Conservation (phyloP, 371 early-diverging fungal species). For the Basidiobolus heterosporus region DNA sequence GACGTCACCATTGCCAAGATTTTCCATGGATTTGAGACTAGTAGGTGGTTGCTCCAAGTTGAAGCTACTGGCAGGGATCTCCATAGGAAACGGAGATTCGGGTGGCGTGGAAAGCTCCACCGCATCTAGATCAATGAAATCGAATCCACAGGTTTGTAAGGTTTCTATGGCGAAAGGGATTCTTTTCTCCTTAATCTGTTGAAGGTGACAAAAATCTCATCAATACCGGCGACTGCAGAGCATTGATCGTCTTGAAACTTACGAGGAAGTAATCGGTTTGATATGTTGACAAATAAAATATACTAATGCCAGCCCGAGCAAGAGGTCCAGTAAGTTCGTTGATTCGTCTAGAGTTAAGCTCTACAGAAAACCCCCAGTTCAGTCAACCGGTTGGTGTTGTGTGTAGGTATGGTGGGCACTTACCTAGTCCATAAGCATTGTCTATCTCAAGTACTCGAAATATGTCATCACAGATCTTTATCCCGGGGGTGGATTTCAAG, state of each 20-base stretch:
- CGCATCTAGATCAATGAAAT: constrained; percentile 20
- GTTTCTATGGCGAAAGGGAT: constrained; percentile 11
- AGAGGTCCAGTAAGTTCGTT: constrained; percentile 50
- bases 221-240: constrained; percentile 5
- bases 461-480: constrained; percentile 24
- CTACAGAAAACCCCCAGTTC: not conserved
- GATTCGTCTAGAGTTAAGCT: constrained; percentile 22
- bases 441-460: constrained; percentile 57
- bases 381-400: not conserved
- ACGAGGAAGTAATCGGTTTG: constrained; percentile 59
- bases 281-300: constrained; percentile 55
- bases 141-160: not conserved
- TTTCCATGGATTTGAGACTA: constrained; percentile 7
- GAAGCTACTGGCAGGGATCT: constrained; percentile 4
- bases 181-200: constrained; percentile 30
- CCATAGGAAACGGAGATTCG: constrained; percentile 2
- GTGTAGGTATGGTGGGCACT: not conserved
- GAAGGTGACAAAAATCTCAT: not conserved
- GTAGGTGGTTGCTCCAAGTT: constrained; percentile 4
- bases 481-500: constrained; percentile 20
- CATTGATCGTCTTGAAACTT: constrained; percentile 10
- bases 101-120: constrained; percentile 11
- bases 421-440: constrained; percentile 45
- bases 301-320: constrained; percentile 44
- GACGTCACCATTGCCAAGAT: constrained; percentile 3